Base-by-base conservation (phyloP, 495 filamentous ascomycete genomes). In the Talaromyces adpressus region DNA sequence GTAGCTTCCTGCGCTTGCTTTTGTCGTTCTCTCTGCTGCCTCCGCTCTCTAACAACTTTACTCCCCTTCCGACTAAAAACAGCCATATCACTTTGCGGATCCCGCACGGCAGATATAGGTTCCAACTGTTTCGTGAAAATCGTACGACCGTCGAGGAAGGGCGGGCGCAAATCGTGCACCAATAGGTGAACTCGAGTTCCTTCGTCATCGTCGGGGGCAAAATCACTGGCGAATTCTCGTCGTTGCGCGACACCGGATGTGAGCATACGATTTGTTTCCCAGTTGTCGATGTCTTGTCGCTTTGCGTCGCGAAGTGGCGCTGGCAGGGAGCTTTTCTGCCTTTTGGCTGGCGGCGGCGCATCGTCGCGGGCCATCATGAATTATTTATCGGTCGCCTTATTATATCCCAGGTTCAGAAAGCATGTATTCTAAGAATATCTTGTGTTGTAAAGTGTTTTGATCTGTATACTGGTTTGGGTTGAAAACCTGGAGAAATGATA, bases 221-320 rank as follows among this genome's bases (percentile, higher is more conserved):
- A 93, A 66, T 93, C 91, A 23, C 83, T 81, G 32, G 88, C 87
- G 66, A 90, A 84, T 67, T 93, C 90, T 64, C 91, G 81, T 73
- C 93, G 78, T 73, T 98, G 95, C 16, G 95, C 95, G 56, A 98
- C 93, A 59, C 92, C 93, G 12, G 92, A 96, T 0, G 92, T 95
- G 51, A 98, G 86, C 95, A 99, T 97, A 41, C 94, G 91, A 75
- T 99, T 98, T 16, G 92, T 93, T 72, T 98, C 94, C 94, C 94
- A 98, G 29, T 91, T 92, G 80, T 98, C 94, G 25, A 90, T 89
- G 71, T 97, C 94, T 71, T 92, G 93, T 75, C 96, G 91, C 73
- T 89, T 93, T 72, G 77, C 78, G 62, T 81, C 75, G 67, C 76
- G 77, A n/a, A 79, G 67, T 18, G 70, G 68, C 53, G 70, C 63